Evolutionary conservation across 169 alveolate species (phyloP).

Genomic region (Babesia bigemina): DNA sequence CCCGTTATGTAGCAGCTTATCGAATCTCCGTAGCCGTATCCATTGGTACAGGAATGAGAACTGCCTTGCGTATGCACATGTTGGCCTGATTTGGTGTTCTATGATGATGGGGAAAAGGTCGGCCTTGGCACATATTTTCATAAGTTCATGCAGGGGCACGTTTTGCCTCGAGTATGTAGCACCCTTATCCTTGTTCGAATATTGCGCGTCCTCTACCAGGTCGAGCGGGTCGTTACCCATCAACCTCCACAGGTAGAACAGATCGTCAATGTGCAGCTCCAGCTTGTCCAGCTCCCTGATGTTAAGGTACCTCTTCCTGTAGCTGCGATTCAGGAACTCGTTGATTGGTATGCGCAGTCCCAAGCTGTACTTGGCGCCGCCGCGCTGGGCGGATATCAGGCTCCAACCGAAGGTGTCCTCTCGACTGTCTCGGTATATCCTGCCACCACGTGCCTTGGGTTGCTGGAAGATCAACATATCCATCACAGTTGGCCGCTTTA

Average conservation of each 20-base stretch:
- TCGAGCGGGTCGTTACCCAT: conserved; percentile 53
- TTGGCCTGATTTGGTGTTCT: conserved; percentile 67
- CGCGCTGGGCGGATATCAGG: neutral
- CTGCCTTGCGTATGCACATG: conserved; percentile 65
- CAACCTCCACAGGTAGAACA: conserved; percentile 53
- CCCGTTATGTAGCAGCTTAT: conserved; percentile 24
- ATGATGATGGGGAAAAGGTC: conserved; percentile 63
- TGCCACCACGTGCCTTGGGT: neutral
- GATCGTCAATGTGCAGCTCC: conserved; percentile 31
- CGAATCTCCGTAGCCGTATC: conserved; percentile 45
- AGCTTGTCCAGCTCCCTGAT: neutral
- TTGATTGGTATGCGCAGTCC: conserved; percentile 9
- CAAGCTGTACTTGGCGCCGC: neutral
- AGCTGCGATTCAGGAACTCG: conserved; percentile 17
- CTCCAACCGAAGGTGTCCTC: conserved; percentile 9
- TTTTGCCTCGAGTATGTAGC: neutral
- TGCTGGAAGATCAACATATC: neutral
- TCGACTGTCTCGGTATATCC: neutral
- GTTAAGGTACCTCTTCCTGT: neutral
- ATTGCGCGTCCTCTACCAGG: conserved; percentile 1
- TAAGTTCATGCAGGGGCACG: conserved; percentile 23
- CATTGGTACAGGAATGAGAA: conserved; percentile 48
- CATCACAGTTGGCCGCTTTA: neutral
- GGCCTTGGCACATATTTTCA: conserved; percentile 20
- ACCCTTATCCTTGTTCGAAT: neutral